Conservation (phyloP, 345 rosid species). For the Acer negundo region DNA sequence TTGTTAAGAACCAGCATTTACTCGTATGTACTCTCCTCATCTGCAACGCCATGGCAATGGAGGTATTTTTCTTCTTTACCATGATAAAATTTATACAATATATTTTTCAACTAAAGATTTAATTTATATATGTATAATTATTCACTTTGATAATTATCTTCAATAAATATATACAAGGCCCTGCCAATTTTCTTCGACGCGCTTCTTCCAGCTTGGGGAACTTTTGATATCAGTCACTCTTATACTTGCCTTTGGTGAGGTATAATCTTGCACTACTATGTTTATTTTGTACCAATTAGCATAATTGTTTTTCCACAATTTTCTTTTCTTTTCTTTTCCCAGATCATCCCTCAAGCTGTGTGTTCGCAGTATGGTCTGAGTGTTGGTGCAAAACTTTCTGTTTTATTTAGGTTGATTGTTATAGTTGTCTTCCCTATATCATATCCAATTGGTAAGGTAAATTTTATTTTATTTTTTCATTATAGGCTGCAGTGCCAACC, state of each 20-base stretch:
- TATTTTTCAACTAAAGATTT: not conserved
- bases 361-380: slow-evolving; percentile 78
- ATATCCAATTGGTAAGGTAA: slow-evolving; percentile 88
- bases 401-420: slow-evolving; percentile 61
- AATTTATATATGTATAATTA: no score
- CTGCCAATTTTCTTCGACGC: slow-evolving; percentile 84
- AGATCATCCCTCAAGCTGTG: slow-evolving; percentile 92
- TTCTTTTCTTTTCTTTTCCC: not conserved
- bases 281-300: not conserved
- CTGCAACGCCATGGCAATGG: slow-evolving; percentile 88
- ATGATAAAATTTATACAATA: not conserved
- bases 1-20: slow-evolving; percentile 80
- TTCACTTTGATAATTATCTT: slow-evolving; percentile 11
- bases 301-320: not conserved
- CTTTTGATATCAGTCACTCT: slow-evolving; percentile 83
- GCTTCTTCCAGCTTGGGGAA: slow-evolving; percentile 81
- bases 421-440: slow-evolving; percentile 68
- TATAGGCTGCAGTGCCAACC: no score
- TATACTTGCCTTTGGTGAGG: slow-evolving; percentile 92
- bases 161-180: slow-evolving; percentile 40
- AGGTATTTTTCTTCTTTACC: slow-evolving; percentile 43
- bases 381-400: slow-evolving; percentile 75
- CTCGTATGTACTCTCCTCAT: slow-evolving; percentile 84
- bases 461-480: not conserved
- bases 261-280: slow-evolving; percentile 19